Evolutionary conservation across 768 basidiomycete species (phyloP), one percentile per base, ranked within the genome.

Genomic region (Boletus vinaceobasis): DNA sequence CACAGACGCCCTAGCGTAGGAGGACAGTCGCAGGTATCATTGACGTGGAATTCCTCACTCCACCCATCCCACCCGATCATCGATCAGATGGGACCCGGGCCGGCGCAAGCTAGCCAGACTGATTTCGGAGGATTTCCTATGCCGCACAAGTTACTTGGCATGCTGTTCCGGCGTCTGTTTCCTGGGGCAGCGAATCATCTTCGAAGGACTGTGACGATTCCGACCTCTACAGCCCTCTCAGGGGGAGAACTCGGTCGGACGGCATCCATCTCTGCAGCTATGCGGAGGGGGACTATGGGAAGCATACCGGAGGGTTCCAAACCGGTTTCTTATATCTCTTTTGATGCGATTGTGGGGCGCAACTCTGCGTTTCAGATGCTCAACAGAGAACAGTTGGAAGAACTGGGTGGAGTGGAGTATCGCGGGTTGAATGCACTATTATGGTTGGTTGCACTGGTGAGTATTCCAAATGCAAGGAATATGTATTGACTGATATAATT

Each of bases 371-470:
- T 91, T 60, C 78, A 80, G 36, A 74, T 70, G 59, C 72, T 96
- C 50, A 90, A 86, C 0, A 77, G 81, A 19, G 91, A 93, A 44
- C 89, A 98, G 64, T 74, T 90, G 61, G 93, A 96, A 60, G 93
- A 97, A 68, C 74, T 98, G 5, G 94, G 94, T 5, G 95, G 96
- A 19, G 88, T 97, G 7, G 96, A 99, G 68, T 98, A 90, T 65
- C 80, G 93, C 10, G 90, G 88, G 13, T 73, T 97, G 58, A 86
- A 85, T 42, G 82, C 87, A 3, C 69, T 97, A 47, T 74, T 93
- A 10, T 95, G 90, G 88, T 80, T 95, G 52, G 83, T 96, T 36
- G 79, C 79, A 11, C 67, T 73, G 33, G 93, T 95, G 66, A 64
- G 89, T 77, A 33, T 48, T 7, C 29, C 13, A 21, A 33, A 39